Conservation (phyloP, 345 rosid species). For the Citrus sp. region DNA sequence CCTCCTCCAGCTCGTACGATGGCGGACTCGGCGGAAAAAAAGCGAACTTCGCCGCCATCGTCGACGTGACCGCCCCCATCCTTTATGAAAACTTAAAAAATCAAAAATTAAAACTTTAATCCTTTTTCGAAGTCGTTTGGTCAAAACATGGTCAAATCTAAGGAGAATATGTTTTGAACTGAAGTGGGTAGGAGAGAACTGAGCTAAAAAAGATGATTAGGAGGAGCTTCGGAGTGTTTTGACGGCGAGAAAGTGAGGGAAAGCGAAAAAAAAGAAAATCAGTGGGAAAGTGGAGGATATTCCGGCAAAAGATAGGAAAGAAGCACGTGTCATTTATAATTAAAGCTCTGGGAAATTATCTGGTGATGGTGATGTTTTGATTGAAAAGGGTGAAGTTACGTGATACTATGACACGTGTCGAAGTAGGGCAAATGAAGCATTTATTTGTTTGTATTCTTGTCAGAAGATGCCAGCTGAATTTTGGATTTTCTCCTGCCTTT, state of each 20-base stretch:
- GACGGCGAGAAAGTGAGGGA: conserved; percentile 18
- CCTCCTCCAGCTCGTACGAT: conserved; percentile 60
- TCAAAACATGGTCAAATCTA: neutral
- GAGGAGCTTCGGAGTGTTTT: conserved; percentile 2
- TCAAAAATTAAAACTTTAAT: neutral
- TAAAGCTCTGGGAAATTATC: neutral
- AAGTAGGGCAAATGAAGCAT: neutral
- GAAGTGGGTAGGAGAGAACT: neutral
- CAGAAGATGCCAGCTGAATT: neutral
- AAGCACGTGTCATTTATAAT: conserved; percentile 31
- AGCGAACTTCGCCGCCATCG: conserved; percentile 93
- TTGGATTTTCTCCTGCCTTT: neutral
- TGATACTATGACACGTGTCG: neutral
- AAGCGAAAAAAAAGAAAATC: neutral
- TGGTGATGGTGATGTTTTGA: neutral
- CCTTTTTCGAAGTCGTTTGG: neutral
- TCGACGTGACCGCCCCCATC: conserved; percentile 93
- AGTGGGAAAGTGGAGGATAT: conserved; percentile 2
- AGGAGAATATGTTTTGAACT: neutral
- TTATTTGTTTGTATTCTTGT: neutral
- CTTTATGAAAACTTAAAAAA: neutral
- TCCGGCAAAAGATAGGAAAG: conserved; percentile 28
- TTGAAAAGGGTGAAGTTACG: no score
- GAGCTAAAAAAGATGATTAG: neutral
- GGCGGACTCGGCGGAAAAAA: conserved; percentile 95